Conservation (phyloP, 371 early-diverging fungal genomes). For the Coemansia sp. region DNA sequence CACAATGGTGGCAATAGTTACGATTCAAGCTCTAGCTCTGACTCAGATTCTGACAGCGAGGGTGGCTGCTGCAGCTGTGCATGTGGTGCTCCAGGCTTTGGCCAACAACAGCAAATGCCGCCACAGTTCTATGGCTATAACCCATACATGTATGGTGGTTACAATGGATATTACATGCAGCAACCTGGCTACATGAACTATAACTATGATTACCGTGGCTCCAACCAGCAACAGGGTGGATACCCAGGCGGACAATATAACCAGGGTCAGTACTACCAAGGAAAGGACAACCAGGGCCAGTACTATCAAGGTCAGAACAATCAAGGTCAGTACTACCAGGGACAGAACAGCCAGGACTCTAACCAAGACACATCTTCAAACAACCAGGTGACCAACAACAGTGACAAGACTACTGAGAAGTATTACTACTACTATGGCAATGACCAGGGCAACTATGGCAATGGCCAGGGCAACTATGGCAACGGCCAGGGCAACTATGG, state of each 20-base stretch:
- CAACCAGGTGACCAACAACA: not conserved
- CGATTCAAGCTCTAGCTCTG: not conserved
- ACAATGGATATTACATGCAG: not conserved
- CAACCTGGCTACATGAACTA: not conserved
- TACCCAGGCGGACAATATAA: not conserved
- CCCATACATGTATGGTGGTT: conserved; percentile 1
- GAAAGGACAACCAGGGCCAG: not conserved
- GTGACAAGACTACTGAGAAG: not conserved
- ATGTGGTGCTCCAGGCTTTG: conserved; percentile 1
- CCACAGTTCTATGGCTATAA: not conserved
- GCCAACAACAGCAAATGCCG: not conserved
- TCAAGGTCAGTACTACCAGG: not conserved
- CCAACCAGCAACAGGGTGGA: not conserved
- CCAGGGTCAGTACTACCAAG: not conserved
- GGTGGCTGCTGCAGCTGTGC: conserved; percentile 1
- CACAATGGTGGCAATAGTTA: not conserved
- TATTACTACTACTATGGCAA: not conserved
- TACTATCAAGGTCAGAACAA: not conserved
- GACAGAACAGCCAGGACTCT: not conserved
- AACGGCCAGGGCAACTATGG: not conserved
- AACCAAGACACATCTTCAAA: not conserved
- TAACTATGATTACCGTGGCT: not conserved
- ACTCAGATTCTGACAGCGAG: not conserved
- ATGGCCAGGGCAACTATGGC: not conserved
- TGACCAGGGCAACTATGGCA: not conserved